These are phyloP conservation scores for Eucalyptus sp. DNA, from an alignment of 345 rosid species.

Conservation along the genomic window DNA sequence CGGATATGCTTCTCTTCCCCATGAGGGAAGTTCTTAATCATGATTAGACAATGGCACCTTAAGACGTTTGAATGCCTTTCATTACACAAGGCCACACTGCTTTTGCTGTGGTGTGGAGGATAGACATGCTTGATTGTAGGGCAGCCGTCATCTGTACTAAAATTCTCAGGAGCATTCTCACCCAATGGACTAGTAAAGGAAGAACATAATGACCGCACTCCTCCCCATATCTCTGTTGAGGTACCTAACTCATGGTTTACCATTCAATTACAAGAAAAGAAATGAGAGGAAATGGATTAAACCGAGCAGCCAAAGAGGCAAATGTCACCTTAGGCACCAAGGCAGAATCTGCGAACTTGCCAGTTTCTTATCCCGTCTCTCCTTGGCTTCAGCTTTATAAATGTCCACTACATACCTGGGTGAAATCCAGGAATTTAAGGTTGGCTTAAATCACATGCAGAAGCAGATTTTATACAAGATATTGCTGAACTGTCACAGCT, in stretches of 20 bases:
- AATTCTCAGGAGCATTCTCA: conserved; percentile 13
- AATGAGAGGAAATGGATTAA: neutral
- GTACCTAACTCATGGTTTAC: conserved; percentile 10
- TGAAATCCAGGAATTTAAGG: neutral
- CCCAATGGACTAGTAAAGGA: conserved; percentile 13
- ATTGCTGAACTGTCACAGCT: neutral
- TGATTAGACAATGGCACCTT: neutral
- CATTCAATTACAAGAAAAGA: neutral
- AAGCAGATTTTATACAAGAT: neutral
- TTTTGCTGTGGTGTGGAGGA: neutral
- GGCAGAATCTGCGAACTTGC: conserved; percentile 6
- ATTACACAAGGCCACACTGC: neutral
- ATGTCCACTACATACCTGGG: conserved; percentile 25
- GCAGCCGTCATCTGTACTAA: conserved; percentile 5
- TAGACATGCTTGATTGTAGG: neutral
- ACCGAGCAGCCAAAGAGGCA: neutral
- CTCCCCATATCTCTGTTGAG: conserved; percentile 17
- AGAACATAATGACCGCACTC: conserved; percentile 23
- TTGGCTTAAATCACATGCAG: neutral
- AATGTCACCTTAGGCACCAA: conserved; percentile 26
- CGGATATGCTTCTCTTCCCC: neutral
- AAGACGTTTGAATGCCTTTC: neutral
- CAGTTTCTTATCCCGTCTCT: conserved; percentile 4
- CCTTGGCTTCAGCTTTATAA: conserved; percentile 13
- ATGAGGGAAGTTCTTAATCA: neutral